Evolutionary conservation across 495 filamentous ascomycete species (phyloP).

Genomic region (Aspergillus olivimuriae): DNA sequence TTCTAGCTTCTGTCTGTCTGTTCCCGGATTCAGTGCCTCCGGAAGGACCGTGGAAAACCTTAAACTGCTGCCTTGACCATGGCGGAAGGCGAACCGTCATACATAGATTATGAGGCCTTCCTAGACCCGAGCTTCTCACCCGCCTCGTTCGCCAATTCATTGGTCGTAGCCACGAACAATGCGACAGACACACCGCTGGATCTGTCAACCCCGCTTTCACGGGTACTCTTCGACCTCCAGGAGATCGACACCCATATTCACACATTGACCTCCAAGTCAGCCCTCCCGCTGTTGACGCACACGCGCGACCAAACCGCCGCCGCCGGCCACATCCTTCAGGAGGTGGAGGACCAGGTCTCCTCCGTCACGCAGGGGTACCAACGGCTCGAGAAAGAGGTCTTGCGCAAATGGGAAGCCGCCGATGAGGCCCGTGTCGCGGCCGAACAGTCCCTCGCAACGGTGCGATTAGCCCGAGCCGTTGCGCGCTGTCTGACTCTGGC

Average conservation of each 20-base stretch:
- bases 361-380: conserved; percentile 77
- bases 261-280: conserved; percentile 74
- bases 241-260: conserved; percentile 97
- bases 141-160: conserved; percentile 73
- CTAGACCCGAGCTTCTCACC: conserved; percentile 78
- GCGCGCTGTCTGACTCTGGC: conserved; percentile 70
- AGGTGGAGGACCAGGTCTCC: conserved; percentile 69
- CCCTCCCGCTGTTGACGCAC: conserved; percentile 75
- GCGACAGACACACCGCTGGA: conserved; percentile 83
- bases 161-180: conserved; percentile 88
- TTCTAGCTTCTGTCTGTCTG: background rate
- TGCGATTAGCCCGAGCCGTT: conserved; percentile 71
- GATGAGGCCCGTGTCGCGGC: conserved; percentile 69
- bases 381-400: conserved; percentile 74
- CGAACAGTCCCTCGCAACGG: conserved; percentile 66
- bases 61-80: conserved; percentile 15
- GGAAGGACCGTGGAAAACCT: too few relatives aligned
- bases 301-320: conserved; percentile 66
- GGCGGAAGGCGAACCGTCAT: conserved; percentile 56
- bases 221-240: conserved; percentile 93
- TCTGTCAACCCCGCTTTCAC: conserved; percentile 86
- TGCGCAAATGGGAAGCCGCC: conserved; percentile 73
- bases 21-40: background rate
- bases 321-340: conserved; percentile 58
- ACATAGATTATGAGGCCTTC: conserved; percentile 95